A percentile compares a stretch with the other conserved stretches of the same genome.
Evolutionary conservation across 2,329 filamentous ascomycete genomes (phyloP).

Genomic region (Trichoderma asperellum): DNA sequence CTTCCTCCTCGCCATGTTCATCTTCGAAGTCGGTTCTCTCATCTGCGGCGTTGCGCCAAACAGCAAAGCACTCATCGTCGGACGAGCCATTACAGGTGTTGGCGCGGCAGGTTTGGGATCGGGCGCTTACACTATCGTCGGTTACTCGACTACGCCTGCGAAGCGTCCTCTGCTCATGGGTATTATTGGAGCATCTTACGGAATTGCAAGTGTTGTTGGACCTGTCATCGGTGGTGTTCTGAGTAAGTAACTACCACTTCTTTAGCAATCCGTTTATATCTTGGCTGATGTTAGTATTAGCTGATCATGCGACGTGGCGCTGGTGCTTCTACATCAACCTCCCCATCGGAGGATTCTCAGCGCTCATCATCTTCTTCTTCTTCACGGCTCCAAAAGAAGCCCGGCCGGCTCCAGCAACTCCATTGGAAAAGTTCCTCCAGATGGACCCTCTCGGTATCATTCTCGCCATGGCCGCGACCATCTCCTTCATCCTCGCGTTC

Average conservation of each 20-base stretch:
- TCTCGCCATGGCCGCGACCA: slow-evolving; percentile 38
- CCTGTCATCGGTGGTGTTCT: slow-evolving; percentile 38
- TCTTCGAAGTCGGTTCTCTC: slow-evolving; percentile 56
- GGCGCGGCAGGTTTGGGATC: slow-evolving; percentile 47
- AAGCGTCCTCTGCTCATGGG: slow-evolving; percentile 39
- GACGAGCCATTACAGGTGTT: slow-evolving; percentile 50
- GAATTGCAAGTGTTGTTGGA: slow-evolving; percentile 42
- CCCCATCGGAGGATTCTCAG: neutral
- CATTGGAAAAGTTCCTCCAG: neutral
- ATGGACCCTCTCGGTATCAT: slow-evolving; percentile 32
- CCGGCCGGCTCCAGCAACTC: slow-evolving; percentile 41
- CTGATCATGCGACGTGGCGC: slow-evolving; percentile 36
- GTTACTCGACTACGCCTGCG: neutral
- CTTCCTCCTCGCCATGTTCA: slow-evolving; percentile 47
- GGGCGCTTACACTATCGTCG: neutral
- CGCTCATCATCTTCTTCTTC: neutral
- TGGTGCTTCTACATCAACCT: slow-evolving; percentile 36
- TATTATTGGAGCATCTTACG: slow-evolving; percentile 40
- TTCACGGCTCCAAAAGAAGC: neutral
- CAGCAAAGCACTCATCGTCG: slow-evolving; percentile 49
- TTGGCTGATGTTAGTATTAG: neutral
- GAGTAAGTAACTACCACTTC: slow-evolving; percentile 32
- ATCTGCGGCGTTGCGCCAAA: slow-evolving; percentile 47
- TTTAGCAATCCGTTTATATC: neutral
- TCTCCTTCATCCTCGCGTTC: slow-evolving; percentile 51